Base-by-base conservation (phyloP, 345 rosid species). In the Passiflora organensis region DNA sequence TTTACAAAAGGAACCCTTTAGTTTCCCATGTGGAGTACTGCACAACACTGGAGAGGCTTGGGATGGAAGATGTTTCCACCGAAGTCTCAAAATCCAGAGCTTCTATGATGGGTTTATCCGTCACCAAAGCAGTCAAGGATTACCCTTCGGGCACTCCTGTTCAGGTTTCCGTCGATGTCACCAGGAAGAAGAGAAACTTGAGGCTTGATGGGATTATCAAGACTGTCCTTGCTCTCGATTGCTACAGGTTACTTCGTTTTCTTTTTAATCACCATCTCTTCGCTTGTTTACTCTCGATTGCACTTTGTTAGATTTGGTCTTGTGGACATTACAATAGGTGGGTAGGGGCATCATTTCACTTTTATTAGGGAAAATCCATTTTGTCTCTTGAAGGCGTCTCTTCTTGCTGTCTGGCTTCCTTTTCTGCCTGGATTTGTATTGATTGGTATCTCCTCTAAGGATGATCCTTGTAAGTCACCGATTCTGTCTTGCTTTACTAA, bases 41-140 rank as follows among this genome's bases (percentile, higher is more conserved):
- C 70, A 88, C 99, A 0, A 91, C 99, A 36, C 69, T 88, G 56
- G 96, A 88, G 82, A 84, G 99, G 68, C 91, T 91, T 63, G 99
- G 99, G n/a, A 64, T 91, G 57, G 91, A 66, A 49, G 71, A 69
- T 15, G 57, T 84, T 54, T 91, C 99, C 1, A 78, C 79, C 1
- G 82, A 86, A 10, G 59, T 66, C 28, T 91, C 96, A 5, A 81
- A 76, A 78, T 67, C 77, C 15, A 82, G 76, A 67, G 96, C 99
- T 76, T 84, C 96, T 0, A 48, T 70, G 0, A 84, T 88, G 96
- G 99, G 99, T 44, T 64, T 91, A 6, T 73, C 90, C 11, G 89
- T 88, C 48, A 91, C 94, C n/a, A 91, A 86, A 65, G 86, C 80
- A 6, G 91, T 91, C 0, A 91, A 82, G 73, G 95, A 84, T 73